These are phyloP conservation scores for Trypanosoma mega DNA, from an alignment of 208 protist genomes.

Conservation along the genomic window DNA sequence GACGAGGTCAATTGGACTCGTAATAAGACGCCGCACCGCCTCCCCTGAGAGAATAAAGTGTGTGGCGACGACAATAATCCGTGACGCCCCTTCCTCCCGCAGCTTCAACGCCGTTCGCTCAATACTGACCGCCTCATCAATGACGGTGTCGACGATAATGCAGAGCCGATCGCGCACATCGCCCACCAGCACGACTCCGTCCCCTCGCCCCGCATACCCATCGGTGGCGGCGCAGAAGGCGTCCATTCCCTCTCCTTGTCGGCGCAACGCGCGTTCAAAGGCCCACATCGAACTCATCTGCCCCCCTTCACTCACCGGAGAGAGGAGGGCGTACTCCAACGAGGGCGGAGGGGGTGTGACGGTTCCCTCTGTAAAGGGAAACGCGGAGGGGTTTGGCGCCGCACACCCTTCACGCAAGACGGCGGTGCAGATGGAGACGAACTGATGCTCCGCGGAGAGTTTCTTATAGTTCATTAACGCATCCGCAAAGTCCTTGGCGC, in stretches of 20 bases:
- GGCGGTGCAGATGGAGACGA: slow-evolving; percentile 80
- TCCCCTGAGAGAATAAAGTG: slow-evolving; percentile 76
- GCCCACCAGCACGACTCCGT: slow-evolving; percentile 66
- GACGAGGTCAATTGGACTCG: slow-evolving; percentile 75
- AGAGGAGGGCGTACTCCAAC: neutral
- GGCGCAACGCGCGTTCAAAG: slow-evolving; percentile 55
- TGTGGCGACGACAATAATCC: slow-evolving; percentile 72
- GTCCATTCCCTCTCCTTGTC: slow-evolving; percentile 51
- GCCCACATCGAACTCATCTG: neutral
- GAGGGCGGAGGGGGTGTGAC: neutral
- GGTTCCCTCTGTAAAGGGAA: too few relatives aligned
- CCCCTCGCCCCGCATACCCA: slow-evolving; percentile 26
- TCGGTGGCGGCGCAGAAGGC: slow-evolving; percentile 26
- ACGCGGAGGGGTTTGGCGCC: slow-evolving; percentile 1
- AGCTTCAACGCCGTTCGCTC: slow-evolving; percentile 53
- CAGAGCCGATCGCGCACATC: slow-evolving; percentile 70
- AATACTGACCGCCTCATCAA: slow-evolving; percentile 83
- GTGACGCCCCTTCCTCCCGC: slow-evolving; percentile 52
- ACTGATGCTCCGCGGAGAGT: slow-evolving; percentile 61
- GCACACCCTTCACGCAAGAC: slow-evolving; percentile 39
- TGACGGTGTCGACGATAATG: slow-evolving; percentile 73
- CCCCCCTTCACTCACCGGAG: neutral
- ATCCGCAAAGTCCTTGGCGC: slow-evolving; percentile 85
- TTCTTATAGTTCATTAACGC: slow-evolving; percentile 74
- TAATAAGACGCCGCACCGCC: slow-evolving; percentile 54